Conservation (phyloP, 164 flowering plant genomes). For the Magnolia changhungtana region DNA sequence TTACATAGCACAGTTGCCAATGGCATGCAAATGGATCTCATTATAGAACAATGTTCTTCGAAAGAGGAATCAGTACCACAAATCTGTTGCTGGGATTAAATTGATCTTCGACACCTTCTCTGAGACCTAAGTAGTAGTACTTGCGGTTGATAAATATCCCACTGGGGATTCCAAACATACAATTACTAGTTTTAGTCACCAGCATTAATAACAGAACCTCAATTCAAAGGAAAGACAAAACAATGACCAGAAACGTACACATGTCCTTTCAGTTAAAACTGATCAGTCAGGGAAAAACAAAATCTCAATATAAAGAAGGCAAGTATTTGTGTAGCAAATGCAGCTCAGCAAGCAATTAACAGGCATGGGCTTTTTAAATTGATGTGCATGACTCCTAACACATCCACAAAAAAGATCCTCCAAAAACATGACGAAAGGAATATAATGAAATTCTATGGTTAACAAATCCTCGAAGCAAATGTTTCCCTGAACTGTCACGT, state of each 20-base stretch:
- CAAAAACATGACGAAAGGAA: background rate
- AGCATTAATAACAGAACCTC: background rate
- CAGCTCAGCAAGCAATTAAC: background rate
- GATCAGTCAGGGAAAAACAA: background rate
- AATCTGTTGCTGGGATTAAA: conserved; percentile 78
- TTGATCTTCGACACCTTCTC: conserved; percentile 41
- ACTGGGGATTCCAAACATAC: conserved; percentile 38
- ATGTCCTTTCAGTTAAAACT: background rate
- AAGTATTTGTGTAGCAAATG: background rate
- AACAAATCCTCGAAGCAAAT: background rate
- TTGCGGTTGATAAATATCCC: conserved; percentile 68
- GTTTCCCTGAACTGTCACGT: background rate
- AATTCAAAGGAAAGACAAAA: background rate
- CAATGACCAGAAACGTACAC: background rate
- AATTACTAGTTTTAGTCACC: background rate
- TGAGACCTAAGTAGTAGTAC: conserved; percentile 64
- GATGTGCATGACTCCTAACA: background rate
- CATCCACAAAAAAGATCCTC: background rate
- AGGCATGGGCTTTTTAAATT: background rate
- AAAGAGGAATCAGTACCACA: conserved; percentile 47
- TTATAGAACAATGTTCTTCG: background rate
- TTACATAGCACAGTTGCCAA: background rate
- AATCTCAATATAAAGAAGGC: background rate
- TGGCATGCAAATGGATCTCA: background rate
- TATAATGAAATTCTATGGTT: background rate